A percentile compares a stretch with the other conserved stretches of the same genome.
phyloP scores from a whole-genome alignment of 208 protist genomes.

The Crithidia bombi region DNA sequence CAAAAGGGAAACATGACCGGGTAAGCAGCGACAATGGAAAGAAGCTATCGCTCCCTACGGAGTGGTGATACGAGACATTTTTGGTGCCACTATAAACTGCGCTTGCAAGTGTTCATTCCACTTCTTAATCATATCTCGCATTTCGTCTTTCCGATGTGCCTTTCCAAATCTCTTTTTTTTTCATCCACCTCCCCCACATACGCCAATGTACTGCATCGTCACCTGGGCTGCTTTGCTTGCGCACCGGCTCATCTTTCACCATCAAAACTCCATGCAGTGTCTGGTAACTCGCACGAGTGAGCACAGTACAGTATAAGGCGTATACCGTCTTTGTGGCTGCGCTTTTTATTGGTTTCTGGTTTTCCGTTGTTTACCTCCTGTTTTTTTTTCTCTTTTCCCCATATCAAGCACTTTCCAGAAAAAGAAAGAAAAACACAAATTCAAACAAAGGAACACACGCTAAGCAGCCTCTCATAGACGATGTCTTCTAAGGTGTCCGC shows the following conservation, averaged over 20 bases:
- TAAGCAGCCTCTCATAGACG: too few species aligned
- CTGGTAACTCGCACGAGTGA: conserved; percentile 21
- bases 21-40: too few species aligned
- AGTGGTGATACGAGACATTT: too few species aligned
- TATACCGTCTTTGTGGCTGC: conserved; percentile 2
- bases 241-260: too few species aligned
- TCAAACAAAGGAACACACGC: not conserved
- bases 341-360: not conserved
- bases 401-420: not conserved
- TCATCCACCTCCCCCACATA: not conserved
- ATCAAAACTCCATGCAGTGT: conserved; percentile 18
- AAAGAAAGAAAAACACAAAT: not conserved
- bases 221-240: too few species aligned
- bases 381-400: not conserved
- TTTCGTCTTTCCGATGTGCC: not conserved
- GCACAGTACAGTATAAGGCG: conserved; percentile 16
- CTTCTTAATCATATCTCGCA: not conserved
- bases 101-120: not conserved
- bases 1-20: too few species aligned
- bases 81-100: too few species aligned
- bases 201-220: too few species aligned
- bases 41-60: too few species aligned
- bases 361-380: not conserved
- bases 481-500: conserved; percentile 15
- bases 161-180: not conserved